Evolutionary conservation across 2,329 filamentous ascomycete genomes (phyloP).

Genomic region (Penicillium olsonii): DNA sequence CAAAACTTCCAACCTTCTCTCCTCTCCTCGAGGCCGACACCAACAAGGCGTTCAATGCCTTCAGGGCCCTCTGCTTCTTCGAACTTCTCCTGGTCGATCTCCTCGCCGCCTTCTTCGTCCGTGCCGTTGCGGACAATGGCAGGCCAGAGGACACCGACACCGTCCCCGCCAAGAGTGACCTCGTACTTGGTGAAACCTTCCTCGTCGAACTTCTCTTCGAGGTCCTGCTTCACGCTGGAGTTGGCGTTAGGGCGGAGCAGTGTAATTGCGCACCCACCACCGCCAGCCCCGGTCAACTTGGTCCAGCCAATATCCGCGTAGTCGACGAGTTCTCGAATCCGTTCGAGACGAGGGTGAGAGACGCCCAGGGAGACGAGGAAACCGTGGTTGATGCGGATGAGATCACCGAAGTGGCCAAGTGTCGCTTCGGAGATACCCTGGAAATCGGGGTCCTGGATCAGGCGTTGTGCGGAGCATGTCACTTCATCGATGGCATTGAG

Average conservation of each 20-base stretch:
- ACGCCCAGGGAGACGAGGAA: slow-evolving; percentile 88
- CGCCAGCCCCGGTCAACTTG: slow-evolving; percentile 93
- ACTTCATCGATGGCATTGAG: slow-evolving; percentile 77
- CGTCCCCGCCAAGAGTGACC: slow-evolving; percentile 88
- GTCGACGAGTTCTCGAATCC: slow-evolving; percentile 87
- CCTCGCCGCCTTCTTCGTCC: slow-evolving; percentile 81
- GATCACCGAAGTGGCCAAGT: slow-evolving; percentile 75
- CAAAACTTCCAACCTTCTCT: slow-evolving; percentile 86
- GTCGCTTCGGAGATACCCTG: slow-evolving; percentile 64
- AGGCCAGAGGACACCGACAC: slow-evolving; percentile 91
- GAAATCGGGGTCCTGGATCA: slow-evolving; percentile 64
- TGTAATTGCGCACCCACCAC: slow-evolving; percentile 93
- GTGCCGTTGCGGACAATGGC: slow-evolving; percentile 83
- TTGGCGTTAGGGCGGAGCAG: slow-evolving; percentile 70
- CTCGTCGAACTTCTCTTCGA: slow-evolving; percentile 66
- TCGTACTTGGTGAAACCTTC: slow-evolving; percentile 84
- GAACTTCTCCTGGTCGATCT: slow-evolving; percentile 89
- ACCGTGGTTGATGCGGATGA: slow-evolving; percentile 93
- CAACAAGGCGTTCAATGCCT: slow-evolving; percentile 84
- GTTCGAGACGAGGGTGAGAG: slow-evolving; percentile 89
- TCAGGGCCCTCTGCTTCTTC: slow-evolving; percentile 80
- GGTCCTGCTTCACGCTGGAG: slow-evolving; percentile 56
- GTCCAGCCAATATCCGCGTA: slow-evolving; percentile 92
- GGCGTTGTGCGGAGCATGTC: slow-evolving; percentile 58
- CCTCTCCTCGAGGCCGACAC: slow-evolving; percentile 70